Evolutionary conservation across 257 asterid genomes (phyloP).

Genomic region (Ilex asprella): DNA sequence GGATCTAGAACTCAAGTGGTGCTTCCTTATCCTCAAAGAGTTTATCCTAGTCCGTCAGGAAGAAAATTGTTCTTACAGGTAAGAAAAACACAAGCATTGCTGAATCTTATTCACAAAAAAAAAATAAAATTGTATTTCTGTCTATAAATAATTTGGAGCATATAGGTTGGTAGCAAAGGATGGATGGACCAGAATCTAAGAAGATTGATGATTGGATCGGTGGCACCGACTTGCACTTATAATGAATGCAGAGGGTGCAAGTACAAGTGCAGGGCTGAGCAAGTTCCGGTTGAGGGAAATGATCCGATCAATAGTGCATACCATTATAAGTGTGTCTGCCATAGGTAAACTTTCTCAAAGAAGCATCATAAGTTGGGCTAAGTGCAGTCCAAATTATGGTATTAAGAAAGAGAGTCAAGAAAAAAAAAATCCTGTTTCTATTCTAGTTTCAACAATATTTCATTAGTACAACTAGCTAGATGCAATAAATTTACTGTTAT

Average conservation of each 20-base stretch:
- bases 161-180: not conserved
- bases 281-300: slow-evolving; percentile 92
- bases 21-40: slow-evolving; percentile 16
- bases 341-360: slow-evolving; percentile 30
- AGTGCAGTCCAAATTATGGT: not conserved
- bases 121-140: not conserved
- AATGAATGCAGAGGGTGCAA: slow-evolving; percentile 91
- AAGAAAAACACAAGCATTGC: not conserved
- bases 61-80: slow-evolving; percentile 28
- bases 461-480: not conserved
- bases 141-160: not conserved
- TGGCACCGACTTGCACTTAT: slow-evolving; percentile 87
- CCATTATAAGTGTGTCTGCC: slow-evolving; percentile 87
- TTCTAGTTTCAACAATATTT: not conserved
- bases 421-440: too few relatives aligned
- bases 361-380: not conserved
- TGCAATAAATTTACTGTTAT: not conserved
- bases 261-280: slow-evolving; percentile 81
- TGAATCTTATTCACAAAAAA: not conserved
- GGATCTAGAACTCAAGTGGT: slow-evolving; percentile 42
- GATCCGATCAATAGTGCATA: slow-evolving; percentile 84
- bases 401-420: too few relatives aligned
- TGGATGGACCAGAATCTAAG: slow-evolving; percentile 13
- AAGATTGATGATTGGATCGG: slow-evolving; percentile 68
- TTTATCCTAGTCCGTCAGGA: slow-evolving; percentile 11